Evolutionary conservation across 805 yeast genomes (phyloP).

Genomic region (Vanderwaltozyma verrucispora): DNA sequence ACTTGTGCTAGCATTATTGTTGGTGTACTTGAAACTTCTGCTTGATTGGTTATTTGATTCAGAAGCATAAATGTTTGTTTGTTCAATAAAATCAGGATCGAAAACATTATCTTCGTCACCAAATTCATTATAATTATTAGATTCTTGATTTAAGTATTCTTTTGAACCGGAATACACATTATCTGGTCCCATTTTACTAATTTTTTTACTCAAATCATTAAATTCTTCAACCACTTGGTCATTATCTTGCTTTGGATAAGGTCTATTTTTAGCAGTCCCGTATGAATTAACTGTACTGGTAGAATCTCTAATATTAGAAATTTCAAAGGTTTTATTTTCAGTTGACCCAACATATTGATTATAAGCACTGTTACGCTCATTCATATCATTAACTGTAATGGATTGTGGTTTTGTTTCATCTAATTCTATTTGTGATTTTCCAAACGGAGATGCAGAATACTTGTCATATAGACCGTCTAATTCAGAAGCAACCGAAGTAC

Average conservation of each 20-base stretch:
- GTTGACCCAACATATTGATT: slow-evolving; percentile 18
- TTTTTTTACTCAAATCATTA: slow-evolving; percentile 13
- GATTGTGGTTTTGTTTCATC: slow-evolving; percentile 1
- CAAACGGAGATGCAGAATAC: slow-evolving; percentile 7
- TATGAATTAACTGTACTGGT: slow-evolving; percentile 8
- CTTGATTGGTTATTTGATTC: slow-evolving; percentile 1
- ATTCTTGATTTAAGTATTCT: not conserved
- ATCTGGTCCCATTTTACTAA: slow-evolving; percentile 12
- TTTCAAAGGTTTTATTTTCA: slow-evolving; percentile 15
- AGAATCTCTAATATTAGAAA: slow-evolving; percentile 18
- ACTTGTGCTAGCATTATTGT: not conserved
- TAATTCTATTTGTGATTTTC: slow-evolving; percentile 1
- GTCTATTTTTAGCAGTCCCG: slow-evolving; percentile 4
- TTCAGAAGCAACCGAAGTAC: slow-evolving; percentile 4
- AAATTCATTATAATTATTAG: not conserved
- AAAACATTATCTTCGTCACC: slow-evolving; percentile 14
- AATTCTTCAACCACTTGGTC: slow-evolving; percentile 7
- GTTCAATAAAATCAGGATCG: slow-evolving; percentile 23
- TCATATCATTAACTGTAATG: not conserved
- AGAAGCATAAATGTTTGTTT: slow-evolving; percentile 6
- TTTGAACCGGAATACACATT: not conserved
- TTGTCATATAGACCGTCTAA: slow-evolving; percentile 11
- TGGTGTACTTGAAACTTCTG: not conserved
- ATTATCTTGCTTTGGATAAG: slow-evolving; percentile 4
- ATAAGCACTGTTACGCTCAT: slow-evolving; percentile 9